phyloP scores from a whole-genome alignment of 345 rosid genomes.

The Aquilaria yunnanensis region DNA sequence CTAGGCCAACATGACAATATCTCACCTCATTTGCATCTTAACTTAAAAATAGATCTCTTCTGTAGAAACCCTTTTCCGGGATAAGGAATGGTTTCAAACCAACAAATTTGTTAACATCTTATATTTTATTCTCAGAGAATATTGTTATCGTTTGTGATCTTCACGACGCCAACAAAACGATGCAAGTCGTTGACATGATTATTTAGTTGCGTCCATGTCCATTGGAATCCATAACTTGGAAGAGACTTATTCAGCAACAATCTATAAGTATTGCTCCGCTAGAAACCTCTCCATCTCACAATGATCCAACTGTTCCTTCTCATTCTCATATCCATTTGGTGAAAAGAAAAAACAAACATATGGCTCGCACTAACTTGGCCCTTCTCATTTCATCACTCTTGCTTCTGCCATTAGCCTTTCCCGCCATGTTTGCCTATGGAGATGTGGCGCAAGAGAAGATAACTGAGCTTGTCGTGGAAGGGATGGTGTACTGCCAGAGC shows the following conservation, averaged over 20 bases:
- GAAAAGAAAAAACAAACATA: slow-evolving; percentile 17
- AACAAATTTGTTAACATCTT: too few relatives aligned
- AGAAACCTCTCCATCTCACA: slow-evolving; percentile 1
- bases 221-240: not conserved
- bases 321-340: not conserved
- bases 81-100: too few relatives aligned
- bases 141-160: slow-evolving; percentile 8
- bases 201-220: slow-evolving; percentile 33
- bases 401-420: slow-evolving; percentile 17
- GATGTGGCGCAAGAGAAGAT: slow-evolving; percentile 23
- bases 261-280: slow-evolving; percentile 13
- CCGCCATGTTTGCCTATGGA: slow-evolving; percentile 19
- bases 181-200: slow-evolving; percentile 5
- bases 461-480: slow-evolving; percentile 60
- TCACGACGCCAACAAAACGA: slow-evolving; percentile 18
- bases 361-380: slow-evolving; percentile 25
- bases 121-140: too few relatives aligned
- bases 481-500: slow-evolving; percentile 81
- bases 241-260: slow-evolving; percentile 3
- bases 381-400: slow-evolving; percentile 21
- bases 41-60: too few relatives aligned
- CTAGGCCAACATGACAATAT: too few relatives aligned
- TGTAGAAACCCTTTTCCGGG: too few relatives aligned
- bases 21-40: too few relatives aligned
- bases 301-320: not conserved